Percentiles rank a stretch among this genome's conserved stretches.
Conservation (phyloP, 1,139 yeast genomes). For the Magnusiomyces paraingens region DNA sequence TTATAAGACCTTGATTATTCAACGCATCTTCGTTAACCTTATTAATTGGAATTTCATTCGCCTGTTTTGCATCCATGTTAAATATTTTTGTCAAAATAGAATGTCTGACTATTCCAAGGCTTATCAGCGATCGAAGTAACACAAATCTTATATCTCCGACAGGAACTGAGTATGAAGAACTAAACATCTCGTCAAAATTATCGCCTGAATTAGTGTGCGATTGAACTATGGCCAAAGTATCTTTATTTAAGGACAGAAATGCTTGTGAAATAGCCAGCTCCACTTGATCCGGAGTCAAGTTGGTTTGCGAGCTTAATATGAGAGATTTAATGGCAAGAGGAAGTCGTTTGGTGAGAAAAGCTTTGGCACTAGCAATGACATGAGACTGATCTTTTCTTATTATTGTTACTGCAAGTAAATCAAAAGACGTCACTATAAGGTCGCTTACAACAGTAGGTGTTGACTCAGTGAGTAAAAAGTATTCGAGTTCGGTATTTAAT, state of each 20-base stretch:
- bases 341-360: constrained; percentile 28
- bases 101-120: background rate
- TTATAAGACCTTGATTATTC: constrained; percentile 9
- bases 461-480: constrained; percentile 27
- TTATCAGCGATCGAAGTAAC: background rate
- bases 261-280: constrained; percentile 26
- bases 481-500: constrained; percentile 26
- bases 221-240: constrained; percentile 19
- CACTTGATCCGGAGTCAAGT: constrained; percentile 17
- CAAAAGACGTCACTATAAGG: constrained; percentile 33
- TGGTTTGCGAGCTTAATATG: constrained; percentile 12
- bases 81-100: background rate
- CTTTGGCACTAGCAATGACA: constrained; percentile 27
- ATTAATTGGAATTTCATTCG: constrained; percentile 20
- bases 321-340: constrained; percentile 24
- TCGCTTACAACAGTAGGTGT: constrained; percentile 27
- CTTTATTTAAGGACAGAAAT: constrained; percentile 23
- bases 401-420: constrained; percentile 31
- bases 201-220: constrained; percentile 17
- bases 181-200: constrained; percentile 41
- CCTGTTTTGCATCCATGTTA: constrained; percentile 4
- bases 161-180: constrained; percentile 21
- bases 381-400: constrained; percentile 26
- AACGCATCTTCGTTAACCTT: constrained; percentile 13
- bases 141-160: constrained; percentile 1